phyloP scores from a whole-genome alignment of 306 rosid species.

The Cicer yamashitae region DNA sequence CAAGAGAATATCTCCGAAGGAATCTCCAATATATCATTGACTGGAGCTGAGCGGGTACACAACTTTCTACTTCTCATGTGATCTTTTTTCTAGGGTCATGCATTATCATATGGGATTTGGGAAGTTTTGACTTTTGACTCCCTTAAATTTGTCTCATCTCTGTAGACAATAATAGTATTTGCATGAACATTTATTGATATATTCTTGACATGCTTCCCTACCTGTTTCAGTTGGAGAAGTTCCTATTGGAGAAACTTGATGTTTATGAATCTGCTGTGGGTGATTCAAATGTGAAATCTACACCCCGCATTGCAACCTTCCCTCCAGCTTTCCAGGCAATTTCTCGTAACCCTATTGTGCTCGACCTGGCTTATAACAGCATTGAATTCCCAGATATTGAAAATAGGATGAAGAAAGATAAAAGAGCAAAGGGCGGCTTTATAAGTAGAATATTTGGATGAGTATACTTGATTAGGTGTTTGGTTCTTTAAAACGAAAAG shows the following conservation, averaged over 20 bases:
- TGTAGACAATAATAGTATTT: slow-evolving; percentile 24
- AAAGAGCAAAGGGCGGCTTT: slow-evolving; percentile 54
- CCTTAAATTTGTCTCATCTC: slow-evolving; percentile 14
- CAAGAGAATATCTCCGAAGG: slow-evolving; percentile 53
- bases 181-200: slow-evolving; percentile 32
- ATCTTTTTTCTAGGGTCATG: neutral
- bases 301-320: slow-evolving; percentile 56
- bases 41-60: slow-evolving; percentile 57
- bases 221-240: slow-evolving; percentile 57
- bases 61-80: slow-evolving; percentile 39
- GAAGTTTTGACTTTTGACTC: neutral
- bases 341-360: slow-evolving; percentile 61
- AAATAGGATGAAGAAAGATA: slow-evolving; percentile 61
- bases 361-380: slow-evolving; percentile 56
- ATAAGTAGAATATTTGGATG: slow-evolving; percentile 56
- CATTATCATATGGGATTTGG: neutral
- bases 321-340: slow-evolving; percentile 60
- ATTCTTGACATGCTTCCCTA: slow-evolving; percentile 39
- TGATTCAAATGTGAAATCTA: slow-evolving; percentile 54
- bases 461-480: slow-evolving; percentile 39
- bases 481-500: slow-evolving; percentile 27
- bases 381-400: slow-evolving; percentile 59
- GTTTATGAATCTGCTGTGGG: slow-evolving; percentile 61
- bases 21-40: slow-evolving; percentile 57
- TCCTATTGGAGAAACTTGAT: slow-evolving; percentile 59